Percentiles rank a stretch among this genome's conserved stretches.
Conservation (phyloP, 2,329 filamentous ascomycete genomes). For the Aspergillus ruber region DNA sequence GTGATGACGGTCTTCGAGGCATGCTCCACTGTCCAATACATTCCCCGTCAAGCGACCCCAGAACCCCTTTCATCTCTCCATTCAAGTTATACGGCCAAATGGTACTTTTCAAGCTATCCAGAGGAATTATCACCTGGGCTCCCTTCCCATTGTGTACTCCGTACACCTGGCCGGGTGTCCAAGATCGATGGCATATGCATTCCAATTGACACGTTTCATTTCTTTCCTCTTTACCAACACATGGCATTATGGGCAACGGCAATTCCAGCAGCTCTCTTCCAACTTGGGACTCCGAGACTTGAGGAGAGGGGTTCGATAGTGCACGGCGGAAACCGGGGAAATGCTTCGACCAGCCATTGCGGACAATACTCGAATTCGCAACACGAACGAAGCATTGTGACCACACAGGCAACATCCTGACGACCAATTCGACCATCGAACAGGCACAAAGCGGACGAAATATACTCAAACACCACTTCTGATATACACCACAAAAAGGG, state of each 20-base stretch:
- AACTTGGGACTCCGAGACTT: background rate
- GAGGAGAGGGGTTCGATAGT: background rate
- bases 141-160: no score
- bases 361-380: slow-evolving; percentile 4
- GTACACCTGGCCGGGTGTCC: no score
- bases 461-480: background rate
- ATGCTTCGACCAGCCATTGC: slow-evolving; percentile 5
- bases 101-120: no score
- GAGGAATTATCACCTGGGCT: no score
- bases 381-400: background rate
- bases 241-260: background rate
- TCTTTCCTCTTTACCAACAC: no score
- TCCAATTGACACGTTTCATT: no score
- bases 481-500: background rate
- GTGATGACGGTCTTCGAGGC: slow-evolving; percentile 9
- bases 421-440: background rate
- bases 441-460: background rate
- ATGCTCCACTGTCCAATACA: slow-evolving; percentile 13
- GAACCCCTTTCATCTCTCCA: slow-evolving; percentile 9
- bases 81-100: no score
- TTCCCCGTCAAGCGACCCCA: slow-evolving; percentile 6
- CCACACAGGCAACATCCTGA: background rate
- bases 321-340: background rate
- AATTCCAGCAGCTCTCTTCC: background rate
- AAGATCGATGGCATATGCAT: no score